These are phyloP conservation scores for Waltergamsia citrina DNA, from an alignment of 2,329 filamentous ascomycete genomes.

Conservation along the genomic window DNA sequence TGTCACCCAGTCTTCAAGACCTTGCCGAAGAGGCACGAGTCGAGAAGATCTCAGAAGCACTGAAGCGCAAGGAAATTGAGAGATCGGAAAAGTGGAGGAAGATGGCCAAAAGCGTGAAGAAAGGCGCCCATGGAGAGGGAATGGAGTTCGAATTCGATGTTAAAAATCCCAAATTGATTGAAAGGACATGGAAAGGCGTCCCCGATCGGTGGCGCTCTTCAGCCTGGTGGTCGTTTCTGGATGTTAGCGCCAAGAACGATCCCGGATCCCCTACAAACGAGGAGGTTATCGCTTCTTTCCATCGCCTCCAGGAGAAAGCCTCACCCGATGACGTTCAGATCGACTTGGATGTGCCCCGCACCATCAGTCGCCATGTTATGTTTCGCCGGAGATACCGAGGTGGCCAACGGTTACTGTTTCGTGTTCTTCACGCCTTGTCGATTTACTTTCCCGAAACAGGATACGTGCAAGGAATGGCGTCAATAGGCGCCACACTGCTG, in stretches of 20 bases:
- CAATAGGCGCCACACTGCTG: conserved; percentile 80
- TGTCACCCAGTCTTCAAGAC: conserved; percentile 46
- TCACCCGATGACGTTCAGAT: conserved; percentile 94
- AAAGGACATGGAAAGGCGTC: conserved; percentile 95
- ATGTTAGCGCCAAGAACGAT: conserved; percentile 60
- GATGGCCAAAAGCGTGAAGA: conserved; percentile 50
- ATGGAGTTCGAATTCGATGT: conserved; percentile 72
- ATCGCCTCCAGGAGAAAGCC: conserved; percentile 60
- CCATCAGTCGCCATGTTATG: conserved; percentile 95
- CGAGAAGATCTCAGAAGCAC: conserved; percentile 40
- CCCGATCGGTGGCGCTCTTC: conserved; percentile 90
- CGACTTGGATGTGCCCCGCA: conserved; percentile 90
- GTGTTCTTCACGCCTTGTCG: conserved; percentile 84
- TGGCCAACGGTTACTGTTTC: conserved; percentile 83
- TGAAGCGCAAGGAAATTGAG: conserved; percentile 54
- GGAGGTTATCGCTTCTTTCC: conserved; percentile 62
- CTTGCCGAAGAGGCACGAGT: conserved; percentile 45
- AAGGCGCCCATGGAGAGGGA: conserved; percentile 42
- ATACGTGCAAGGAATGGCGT: conserved; percentile 97
- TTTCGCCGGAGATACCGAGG: conserved; percentile 86
- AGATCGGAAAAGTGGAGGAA: conserved; percentile 58
- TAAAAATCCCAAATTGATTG: conserved; percentile 73
- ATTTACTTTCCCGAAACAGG: conserved; percentile 86
- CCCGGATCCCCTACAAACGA: conserved; percentile 55
- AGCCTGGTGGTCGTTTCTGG: conserved; percentile 91